A percentile compares a stretch with the other conserved stretches of the same genome.
These are phyloP conservation scores for Arbutus unedo DNA, from an alignment of 148 eudicot species.

Conservation along the genomic window DNA sequence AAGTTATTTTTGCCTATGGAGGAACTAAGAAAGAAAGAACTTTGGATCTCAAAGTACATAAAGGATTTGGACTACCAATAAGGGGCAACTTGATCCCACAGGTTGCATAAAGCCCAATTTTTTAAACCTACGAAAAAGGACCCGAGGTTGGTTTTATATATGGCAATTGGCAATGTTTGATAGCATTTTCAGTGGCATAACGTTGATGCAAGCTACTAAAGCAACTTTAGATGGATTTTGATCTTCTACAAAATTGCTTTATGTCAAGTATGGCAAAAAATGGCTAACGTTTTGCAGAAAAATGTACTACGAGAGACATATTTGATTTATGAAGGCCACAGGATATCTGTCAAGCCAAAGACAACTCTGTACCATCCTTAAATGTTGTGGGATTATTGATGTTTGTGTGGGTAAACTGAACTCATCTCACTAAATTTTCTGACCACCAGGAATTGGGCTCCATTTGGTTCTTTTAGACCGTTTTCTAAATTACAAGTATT, in stretches of 20 bases:
- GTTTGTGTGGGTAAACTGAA: neutral
- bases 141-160: neutral
- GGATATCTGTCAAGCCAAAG: slow-evolving; percentile 1
- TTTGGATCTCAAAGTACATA: neutral
- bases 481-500: neutral
- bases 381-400: neutral
- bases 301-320: neutral
- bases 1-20: neutral
- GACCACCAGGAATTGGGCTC: neutral
- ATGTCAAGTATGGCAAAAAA: neutral
- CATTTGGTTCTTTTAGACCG: neutral
- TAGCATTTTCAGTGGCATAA: neutral
- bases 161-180: neutral
- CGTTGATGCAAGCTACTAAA: neutral
- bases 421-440: neutral
- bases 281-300: neutral
- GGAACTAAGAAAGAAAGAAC: neutral
- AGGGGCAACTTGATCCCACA: neutral
- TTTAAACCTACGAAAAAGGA: neutral
- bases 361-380: neutral
- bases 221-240: neutral
- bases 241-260: neutral
- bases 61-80: neutral
- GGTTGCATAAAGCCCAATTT: neutral
- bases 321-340: neutral